Evolutionary conservation across 2,329 filamentous ascomycete genomes (phyloP), one percentile per base, ranked within the genome.

Genomic region (Remersonia thermophila): DNA sequence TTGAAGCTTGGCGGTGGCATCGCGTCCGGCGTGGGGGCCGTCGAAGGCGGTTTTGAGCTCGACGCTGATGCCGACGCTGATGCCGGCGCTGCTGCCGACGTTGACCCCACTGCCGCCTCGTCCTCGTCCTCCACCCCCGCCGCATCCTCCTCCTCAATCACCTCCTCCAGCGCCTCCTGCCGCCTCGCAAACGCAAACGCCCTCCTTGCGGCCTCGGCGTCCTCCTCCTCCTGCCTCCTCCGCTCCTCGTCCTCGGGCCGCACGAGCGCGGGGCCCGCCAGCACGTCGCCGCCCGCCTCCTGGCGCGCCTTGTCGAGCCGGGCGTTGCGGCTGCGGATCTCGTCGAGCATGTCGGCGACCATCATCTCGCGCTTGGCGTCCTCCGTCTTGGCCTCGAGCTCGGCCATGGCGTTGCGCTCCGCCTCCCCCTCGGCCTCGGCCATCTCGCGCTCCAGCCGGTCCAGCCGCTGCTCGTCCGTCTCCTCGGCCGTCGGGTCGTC

Each of bases 351-450:
- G 63, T 98, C 91, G 2, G 91, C 91, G 30, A 95, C 84, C 13
- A 83, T 84, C 87, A 98, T 98, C 60, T 98, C 91, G 28, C 81
- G 71, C 64, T 91, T 87, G 1, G 87, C 87, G 56, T 98, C 91
- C 15, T 82, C 64, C 37, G 89, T 94, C 64, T 96, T 96, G 44
- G 82, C 80, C 62, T 98, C 91, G 32, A 98, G 62, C 55, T 95
- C 87, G 39, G 82, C 82, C 93, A 98, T 98, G 15, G 85, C 84
- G 57, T 95, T 87, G 46, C 77, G 71, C 57, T 94, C 85, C 40
- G 79, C 73, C 36, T 69, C 67, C 27, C 70, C 74, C 8, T 69
- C 70, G 2, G 69, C 72, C 47, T 77, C 71, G 14, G 67, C 68
- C 48, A 80, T 80, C 53, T 93, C 83, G 28, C 67, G 60, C 61